phyloP scores from a whole-genome alignment of 2,329 filamentous ascomycete species.

The Leptographium wingfieldii region DNA sequence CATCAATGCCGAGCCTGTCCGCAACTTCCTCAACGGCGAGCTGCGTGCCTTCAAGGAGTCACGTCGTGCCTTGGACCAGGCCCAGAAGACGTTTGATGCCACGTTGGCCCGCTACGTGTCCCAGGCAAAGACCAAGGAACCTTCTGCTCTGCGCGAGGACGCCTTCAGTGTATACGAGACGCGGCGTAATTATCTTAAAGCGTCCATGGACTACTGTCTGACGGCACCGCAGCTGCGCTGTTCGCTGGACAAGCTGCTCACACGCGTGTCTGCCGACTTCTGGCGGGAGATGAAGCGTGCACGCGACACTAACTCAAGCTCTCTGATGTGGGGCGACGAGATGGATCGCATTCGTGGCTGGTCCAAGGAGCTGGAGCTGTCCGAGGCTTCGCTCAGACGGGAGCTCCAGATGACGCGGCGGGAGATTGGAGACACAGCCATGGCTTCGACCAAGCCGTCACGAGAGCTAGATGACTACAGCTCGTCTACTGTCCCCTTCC shows the following conservation, averaged over 20 bases:
- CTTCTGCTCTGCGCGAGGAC: slow-evolving; percentile 82
- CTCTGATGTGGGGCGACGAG: slow-evolving; percentile 59
- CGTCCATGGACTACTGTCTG: slow-evolving; percentile 87
- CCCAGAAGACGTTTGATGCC: slow-evolving; percentile 76
- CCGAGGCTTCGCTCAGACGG: slow-evolving; percentile 69
- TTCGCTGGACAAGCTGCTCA: slow-evolving; percentile 73
- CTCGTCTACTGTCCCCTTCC: slow-evolving; percentile 75
- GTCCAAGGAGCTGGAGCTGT: slow-evolving; percentile 85
- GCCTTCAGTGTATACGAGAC: slow-evolving; percentile 93
- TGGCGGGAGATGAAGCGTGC: slow-evolving; percentile 74
- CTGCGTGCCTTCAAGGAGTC: slow-evolving; percentile 78
- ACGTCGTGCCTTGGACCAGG: slow-evolving; percentile 59
- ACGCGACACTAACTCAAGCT: slow-evolving; percentile 50
- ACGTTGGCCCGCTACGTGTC: slow-evolving; percentile 69
- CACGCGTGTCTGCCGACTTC: slow-evolving; percentile 72
- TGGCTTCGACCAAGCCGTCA: slow-evolving; percentile 62
- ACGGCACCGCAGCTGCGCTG: slow-evolving; percentile 75
- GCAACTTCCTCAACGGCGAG: slow-evolving; percentile 64
- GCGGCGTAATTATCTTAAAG: slow-evolving; percentile 78
- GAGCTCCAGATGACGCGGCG: slow-evolving; percentile 70
- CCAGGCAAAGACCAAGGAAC: slow-evolving; percentile 87
- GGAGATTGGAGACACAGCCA: slow-evolving; percentile 68
- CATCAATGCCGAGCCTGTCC: slow-evolving; percentile 69
- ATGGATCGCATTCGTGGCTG: slow-evolving; percentile 88
- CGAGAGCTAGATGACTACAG: slow-evolving; percentile 90